These are phyloP conservation scores for Ceriops zippeliana DNA, from an alignment of 345 rosid species.

Conservation along the genomic window DNA sequence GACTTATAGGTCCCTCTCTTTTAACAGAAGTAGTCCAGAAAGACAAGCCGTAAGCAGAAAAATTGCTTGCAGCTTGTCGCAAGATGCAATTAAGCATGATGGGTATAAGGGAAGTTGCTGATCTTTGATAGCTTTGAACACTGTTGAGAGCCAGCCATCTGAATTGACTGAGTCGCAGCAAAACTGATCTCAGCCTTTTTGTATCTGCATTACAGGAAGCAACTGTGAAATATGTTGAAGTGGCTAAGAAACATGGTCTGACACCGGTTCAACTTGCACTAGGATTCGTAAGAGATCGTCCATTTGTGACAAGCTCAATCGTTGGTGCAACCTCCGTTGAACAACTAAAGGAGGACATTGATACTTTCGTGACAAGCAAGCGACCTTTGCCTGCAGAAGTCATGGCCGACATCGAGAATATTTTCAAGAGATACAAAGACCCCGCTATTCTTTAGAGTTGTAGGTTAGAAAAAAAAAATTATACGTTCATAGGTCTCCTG, in stretches of 20 bases:
- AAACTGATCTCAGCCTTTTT: neutral
- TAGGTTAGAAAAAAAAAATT: neutral
- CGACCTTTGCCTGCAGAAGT: slow-evolving; percentile 62
- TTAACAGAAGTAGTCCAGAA: neutral
- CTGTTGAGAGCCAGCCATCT: neutral
- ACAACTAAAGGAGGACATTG: slow-evolving; percentile 79
- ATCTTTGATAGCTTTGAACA: neutral
- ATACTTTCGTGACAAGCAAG: slow-evolving; percentile 56
- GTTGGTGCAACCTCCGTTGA: slow-evolving; percentile 72
- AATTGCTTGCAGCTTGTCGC: neutral
- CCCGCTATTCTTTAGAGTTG: slow-evolving; percentile 36
- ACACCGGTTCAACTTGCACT: slow-evolving; percentile 74
- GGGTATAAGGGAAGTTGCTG: too few relatives aligned
- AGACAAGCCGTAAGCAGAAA: neutral
- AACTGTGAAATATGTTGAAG: slow-evolving; percentile 54
- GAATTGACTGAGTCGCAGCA: neutral
- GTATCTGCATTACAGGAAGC: slow-evolving; percentile 54
- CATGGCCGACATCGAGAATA: slow-evolving; percentile 56
- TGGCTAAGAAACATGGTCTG: slow-evolving; percentile 67
- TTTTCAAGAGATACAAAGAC: slow-evolving; percentile 67
- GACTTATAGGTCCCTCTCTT: neutral
- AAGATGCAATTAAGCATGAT: neutral
- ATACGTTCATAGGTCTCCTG: neutral
- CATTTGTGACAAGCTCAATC: slow-evolving; percentile 76
- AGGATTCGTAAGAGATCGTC: slow-evolving; percentile 70